Base-by-base conservation (phyloP, 179 eudicot genomes). In the Corrigiola litoralis region DNA sequence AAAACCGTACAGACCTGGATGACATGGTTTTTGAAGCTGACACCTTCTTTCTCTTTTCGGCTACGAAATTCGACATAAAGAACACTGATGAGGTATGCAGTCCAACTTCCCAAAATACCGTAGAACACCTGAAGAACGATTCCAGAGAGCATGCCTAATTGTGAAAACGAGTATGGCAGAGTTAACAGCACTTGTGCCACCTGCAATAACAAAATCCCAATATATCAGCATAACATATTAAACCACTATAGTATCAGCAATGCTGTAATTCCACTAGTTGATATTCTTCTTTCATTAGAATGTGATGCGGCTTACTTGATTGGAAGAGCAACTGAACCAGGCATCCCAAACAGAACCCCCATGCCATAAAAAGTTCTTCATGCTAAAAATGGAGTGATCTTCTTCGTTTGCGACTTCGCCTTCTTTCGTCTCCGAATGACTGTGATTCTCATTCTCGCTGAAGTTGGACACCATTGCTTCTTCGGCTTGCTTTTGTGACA, bases 401-500 rank as follows among this genome's bases (percentile, higher is more conserved):
- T 36, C 47, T 0, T 66, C 57, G 12, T 47, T 17, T 6, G 20
- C 25, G 21, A 17, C 74, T 14, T 56, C 77, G 5, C 60, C 68
- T 17, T 65, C 74, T 16, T 70, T 66, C 12, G 27, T 10, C 3
- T 54, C 50, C 17, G 21, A 0, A 40, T 42, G 46, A 18, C 29
- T 28, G 4, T 36, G 47, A 16, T 45, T 62, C 6, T 72, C 66
- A 23, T 44, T 71, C 25, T 70, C 87, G 25, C 64, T 77, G 52
- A 50, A 63, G 54, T 51, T 79, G 0, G 88, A 66, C 23, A 88
- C 96, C 16, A 91, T 91, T 28, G 96, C 87, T 77, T 85, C 88
- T 70, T 88, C 97, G 70, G 70, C 88, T 73, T 79, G 83, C 74
- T 84, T 86, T 37, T 82, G 64, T 14, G 62, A 32, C 65, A 63